Percentiles rank a stretch among this genome's conserved stretches.
Conservation (phyloP, 1,284 basidiomycete genomes). For the Hypsizygus ulmarius region DNA sequence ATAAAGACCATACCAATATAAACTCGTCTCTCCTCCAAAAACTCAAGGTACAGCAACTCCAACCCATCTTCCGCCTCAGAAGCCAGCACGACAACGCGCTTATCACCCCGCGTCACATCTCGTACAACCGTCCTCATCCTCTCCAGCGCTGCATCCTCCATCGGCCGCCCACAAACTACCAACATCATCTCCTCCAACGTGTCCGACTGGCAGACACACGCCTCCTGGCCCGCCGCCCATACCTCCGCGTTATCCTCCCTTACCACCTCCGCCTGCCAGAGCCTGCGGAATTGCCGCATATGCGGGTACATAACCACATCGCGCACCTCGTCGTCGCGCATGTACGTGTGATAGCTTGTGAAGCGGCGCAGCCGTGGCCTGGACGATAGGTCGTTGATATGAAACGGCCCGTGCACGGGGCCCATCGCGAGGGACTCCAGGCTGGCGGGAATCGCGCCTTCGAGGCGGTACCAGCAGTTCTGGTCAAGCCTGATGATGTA, state of each 20-base stretch:
- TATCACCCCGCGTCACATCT: not conserved
- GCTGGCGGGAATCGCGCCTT: slow-evolving; percentile 30
- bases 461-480: slow-evolving; percentile 29
- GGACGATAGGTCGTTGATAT: slow-evolving; percentile 27
- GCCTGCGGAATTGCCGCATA: slow-evolving; percentile 28
- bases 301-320: slow-evolving; percentile 30
- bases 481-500: slow-evolving; percentile 32
- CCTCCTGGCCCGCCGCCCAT: slow-evolving; percentile 31
- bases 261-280: slow-evolving; percentile 21
- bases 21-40: slow-evolving; percentile 4
- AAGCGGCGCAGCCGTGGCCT: slow-evolving; percentile 25
- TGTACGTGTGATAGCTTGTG: slow-evolving; percentile 33
- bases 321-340: slow-evolving; percentile 35
- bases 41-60: slow-evolving; percentile 6
- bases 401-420: slow-evolving; percentile 34
- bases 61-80: not conserved
- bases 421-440: slow-evolving; percentile 33
- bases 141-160: not conserved
- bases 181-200: slow-evolving; percentile 30
- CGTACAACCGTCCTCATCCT: no score
- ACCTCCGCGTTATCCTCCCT: slow-evolving; percentile 19
- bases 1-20: slow-evolving; percentile 6
- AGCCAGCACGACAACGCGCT: slow-evolving; percentile 1
- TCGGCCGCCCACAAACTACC: slow-evolving; percentile 15
- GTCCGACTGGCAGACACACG: slow-evolving; percentile 24